Evolutionary conservation across 371 early-diverging fungal species (phyloP), one percentile per base, ranked within the genome.

Genomic region (Circinella minor): DNA sequence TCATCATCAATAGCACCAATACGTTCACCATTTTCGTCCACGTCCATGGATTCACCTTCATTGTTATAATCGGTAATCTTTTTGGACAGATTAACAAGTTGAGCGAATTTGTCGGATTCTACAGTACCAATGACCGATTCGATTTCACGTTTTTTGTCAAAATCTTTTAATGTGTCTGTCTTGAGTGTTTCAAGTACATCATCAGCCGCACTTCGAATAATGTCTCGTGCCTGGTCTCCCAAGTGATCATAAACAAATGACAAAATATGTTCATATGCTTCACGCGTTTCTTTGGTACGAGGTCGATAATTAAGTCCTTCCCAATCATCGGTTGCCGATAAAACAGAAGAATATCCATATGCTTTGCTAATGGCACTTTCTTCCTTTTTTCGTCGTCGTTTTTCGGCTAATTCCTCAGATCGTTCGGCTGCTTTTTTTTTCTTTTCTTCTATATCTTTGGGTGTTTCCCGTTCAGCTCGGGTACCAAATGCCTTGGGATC

Each of bases 201-300:
- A 71, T 97, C 97, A 0, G 96, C 93, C 15, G 98, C 98, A 69
- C 94, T 93, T 61, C 92, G 81, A 55, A 99, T 88, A 3, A 94
- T 92, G 71, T 97, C 98, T 47, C 92, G 94, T 18, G 92, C 88
- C 66, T 95, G 92, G 75, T 96, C 98, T 63, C 96, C 96, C 63
- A 98, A 86, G 66, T 90, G 87, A 18, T 87, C 84, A 66, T 91
- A 89, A 15, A 95, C 82, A 77, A 95, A 94, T 0, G 93, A 83
- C 61, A 98, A 77, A 46, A 99, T 90, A 36, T 95, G 86, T 69
- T 97, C 97, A 76, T 95, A 97, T 4, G 94, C 88, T 72, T 89
- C 89, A n/a, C 89, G 87, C n/a, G 98, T 98, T 77, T 98, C 97
- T 71, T 91, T 92, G 4, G 98, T 97, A 63, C 93, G 90, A 47